These are phyloP conservation scores for Fusarium vanettenii DNA, from an alignment of 2,329 filamentous ascomycete genomes.

Conservation along the genomic window DNA sequence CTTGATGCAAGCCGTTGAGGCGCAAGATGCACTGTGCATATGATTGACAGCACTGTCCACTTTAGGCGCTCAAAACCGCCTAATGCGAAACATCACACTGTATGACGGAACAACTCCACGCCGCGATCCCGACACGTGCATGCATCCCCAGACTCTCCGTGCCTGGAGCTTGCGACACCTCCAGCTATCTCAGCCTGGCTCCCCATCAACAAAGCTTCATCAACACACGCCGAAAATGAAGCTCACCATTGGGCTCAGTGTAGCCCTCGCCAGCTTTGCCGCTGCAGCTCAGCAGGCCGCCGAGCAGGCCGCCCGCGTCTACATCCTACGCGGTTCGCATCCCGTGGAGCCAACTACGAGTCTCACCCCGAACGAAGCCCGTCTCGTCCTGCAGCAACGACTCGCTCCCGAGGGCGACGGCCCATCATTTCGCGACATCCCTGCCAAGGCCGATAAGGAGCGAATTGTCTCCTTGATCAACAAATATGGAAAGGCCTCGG, in stretches of 20 bases:
- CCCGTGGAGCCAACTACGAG: conserved; percentile 50
- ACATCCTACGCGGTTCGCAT: conserved; percentile 57
- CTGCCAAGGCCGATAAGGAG: conserved; percentile 52
- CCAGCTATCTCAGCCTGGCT: conserved; percentile 45
- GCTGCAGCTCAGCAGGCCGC: conserved; percentile 57
- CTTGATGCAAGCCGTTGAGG: conserved; percentile 8
- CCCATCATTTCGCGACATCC: conserved; percentile 60
- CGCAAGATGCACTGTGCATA: neutral
- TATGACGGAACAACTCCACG: conserved; percentile 46
- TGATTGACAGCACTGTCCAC: neutral
- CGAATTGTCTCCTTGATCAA: conserved; percentile 69
- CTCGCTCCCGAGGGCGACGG: conserved; percentile 60
- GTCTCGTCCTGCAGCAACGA: conserved; percentile 70
- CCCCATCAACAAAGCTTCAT: conserved; percentile 47
- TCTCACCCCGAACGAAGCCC: conserved; percentile 65
- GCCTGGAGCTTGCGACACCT: conserved; percentile 47
- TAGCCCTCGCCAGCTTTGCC: conserved; percentile 52
- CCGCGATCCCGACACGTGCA: conserved; percentile 46
- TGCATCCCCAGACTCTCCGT: conserved; percentile 35
- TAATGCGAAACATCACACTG: conserved; percentile 21
- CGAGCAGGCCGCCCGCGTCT: conserved; percentile 63
- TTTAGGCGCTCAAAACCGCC: rapidly evolving
- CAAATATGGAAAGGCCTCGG: conserved; percentile 65
- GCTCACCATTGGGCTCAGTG: conserved; percentile 54
- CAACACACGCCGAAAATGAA: conserved; percentile 53